A percentile compares a stretch with the other conserved stretches of the same genome.
phyloP scores from a whole-genome alignment of 1,284 basidiomycete genomes.

The Heterobasidion occidentale region DNA sequence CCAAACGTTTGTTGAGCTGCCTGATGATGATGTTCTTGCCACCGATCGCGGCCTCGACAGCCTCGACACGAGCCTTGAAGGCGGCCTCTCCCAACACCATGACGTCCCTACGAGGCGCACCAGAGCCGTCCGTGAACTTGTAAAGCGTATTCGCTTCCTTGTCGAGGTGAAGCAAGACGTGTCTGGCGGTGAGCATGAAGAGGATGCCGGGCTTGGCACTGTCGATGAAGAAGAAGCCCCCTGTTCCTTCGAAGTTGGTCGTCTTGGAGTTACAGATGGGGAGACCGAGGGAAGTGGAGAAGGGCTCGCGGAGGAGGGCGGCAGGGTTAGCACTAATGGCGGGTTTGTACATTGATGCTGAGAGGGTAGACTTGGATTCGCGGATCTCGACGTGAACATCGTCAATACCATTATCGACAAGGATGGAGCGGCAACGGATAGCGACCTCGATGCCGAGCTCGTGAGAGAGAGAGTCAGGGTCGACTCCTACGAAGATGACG shows the following conservation, averaged over 20 bases:
- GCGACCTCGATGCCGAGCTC: conserved; percentile 6
- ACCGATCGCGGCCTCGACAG: conserved; percentile 14
- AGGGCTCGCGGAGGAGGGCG: conserved; percentile 1
- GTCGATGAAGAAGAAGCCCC: conserved; percentile 7
- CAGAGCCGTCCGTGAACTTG: conserved; percentile 7
- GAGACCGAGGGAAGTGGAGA: conserved; percentile 6
- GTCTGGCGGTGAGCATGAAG: conserved; percentile 17
- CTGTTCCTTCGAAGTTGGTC: conserved; percentile 4
- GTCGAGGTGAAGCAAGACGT: conserved; percentile 16
- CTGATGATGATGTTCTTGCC: neutral
- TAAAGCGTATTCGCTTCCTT: conserved; percentile 15
- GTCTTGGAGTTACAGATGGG: conserved; percentile 3
- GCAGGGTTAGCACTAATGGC: conserved; percentile 2
- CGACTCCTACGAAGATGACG: conserved; percentile 11
- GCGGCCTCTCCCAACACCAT: conserved; percentile 16
- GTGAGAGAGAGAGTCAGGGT: conserved; percentile 6
- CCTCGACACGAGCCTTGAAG: conserved; percentile 8
- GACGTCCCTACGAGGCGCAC: conserved; percentile 14
- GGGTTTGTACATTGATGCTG: conserved; percentile 8
- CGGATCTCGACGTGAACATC: conserved; percentile 15
- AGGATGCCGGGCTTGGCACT: conserved; percentile 10
- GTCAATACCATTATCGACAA: conserved; percentile 3
- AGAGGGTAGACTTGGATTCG: conserved; percentile 9
- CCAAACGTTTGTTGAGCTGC: conserved; percentile 8
- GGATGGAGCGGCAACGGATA: conserved; percentile 5